phyloP scores from a whole-genome alignment of 1,284 basidiomycete species.

The Moesziomyces sp. region DNA sequence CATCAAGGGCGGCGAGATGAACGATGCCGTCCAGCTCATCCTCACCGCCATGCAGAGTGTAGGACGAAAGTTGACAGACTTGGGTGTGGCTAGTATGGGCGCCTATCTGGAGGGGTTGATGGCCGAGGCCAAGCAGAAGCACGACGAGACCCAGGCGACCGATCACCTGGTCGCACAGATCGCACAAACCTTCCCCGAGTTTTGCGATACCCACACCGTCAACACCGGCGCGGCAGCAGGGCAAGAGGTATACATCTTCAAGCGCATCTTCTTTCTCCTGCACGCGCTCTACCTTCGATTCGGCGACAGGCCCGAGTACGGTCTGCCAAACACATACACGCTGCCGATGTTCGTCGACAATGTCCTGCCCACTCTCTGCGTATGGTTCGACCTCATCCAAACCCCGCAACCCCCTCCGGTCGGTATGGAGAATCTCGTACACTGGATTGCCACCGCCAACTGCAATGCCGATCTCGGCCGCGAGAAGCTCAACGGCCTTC shows the following conservation, averaged over 20 bases:
- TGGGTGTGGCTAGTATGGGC: constrained; percentile 78
- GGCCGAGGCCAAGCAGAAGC: constrained; percentile 71
- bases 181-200: constrained; percentile 46
- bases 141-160: constrained; percentile 26
- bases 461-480: constrained; percentile 12
- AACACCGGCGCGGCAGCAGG: neutral
- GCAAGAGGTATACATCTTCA: constrained; percentile 78
- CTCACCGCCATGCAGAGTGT: constrained; percentile 77
- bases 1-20: constrained; percentile 76
- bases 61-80: constrained; percentile 75
- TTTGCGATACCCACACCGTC: constrained; percentile 50
- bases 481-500: neutral
- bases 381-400: constrained; percentile 80
- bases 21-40: constrained; percentile 78
- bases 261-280: constrained; percentile 85
- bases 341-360: constrained; percentile 85
- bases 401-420: too few relatives aligned
- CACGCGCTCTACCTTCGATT: constrained; percentile 75
- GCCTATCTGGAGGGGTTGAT: constrained; percentile 77
- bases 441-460: constrained; percentile 10
- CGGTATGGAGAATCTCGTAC: constrained; percentile 17
- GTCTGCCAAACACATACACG: constrained; percentile 69
- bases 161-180: constrained; percentile 6
- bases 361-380: constrained; percentile 82
- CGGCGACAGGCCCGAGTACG: neutral